Percentiles rank a stretch among this genome's conserved stretches.
Evolutionary conservation across 2,329 filamentous ascomycete genomes (phyloP).

Genomic region (Magnaporthiopsis rhizophila): DNA sequence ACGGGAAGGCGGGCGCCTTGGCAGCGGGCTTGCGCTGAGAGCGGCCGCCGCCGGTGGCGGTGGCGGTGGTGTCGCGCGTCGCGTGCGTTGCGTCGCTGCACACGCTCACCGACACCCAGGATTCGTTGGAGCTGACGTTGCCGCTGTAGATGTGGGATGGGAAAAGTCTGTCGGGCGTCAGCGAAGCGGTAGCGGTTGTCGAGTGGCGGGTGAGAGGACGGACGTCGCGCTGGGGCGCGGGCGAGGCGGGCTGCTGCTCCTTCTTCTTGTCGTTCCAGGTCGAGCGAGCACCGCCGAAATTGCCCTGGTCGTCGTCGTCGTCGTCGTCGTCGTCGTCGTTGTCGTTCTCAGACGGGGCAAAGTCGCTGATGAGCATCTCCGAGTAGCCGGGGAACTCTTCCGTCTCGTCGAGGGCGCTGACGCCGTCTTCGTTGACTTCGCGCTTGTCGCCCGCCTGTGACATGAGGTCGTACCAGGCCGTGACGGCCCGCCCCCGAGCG

Average conservation of each 20-base stretch:
- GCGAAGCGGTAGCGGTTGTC: too few species aligned
- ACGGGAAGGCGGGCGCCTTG: neutral
- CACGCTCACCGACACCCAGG: neutral
- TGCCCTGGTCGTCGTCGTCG: neutral
- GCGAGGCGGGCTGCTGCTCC: too few species aligned
- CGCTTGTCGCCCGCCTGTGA: neutral
- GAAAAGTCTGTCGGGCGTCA: too few species aligned
- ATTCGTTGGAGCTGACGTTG: neutral
- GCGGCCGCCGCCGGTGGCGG: too few species aligned
- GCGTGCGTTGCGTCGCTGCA: neutral
- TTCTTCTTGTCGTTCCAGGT: too few species aligned
- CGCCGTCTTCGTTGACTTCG: neutral
- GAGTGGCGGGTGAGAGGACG: too few species aligned
- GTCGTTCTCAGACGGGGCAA: neutral
- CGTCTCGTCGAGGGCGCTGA: neutral
- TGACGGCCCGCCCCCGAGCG: neutral
- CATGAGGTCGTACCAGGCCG: neutral
- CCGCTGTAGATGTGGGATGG: too few species aligned
- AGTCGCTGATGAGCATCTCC: neutral
- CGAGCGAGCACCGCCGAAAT: neutral
- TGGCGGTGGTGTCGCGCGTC: neutral
- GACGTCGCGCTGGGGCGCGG: too few species aligned
- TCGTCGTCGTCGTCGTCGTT: neutral
- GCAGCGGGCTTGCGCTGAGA: too few species aligned
- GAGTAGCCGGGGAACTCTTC: neutral